A percentile compares a stretch with the other conserved stretches of the same genome.
phyloP scores from a whole-genome alignment of 2,329 filamentous ascomycete genomes.

The Zasmidium cellare region DNA sequence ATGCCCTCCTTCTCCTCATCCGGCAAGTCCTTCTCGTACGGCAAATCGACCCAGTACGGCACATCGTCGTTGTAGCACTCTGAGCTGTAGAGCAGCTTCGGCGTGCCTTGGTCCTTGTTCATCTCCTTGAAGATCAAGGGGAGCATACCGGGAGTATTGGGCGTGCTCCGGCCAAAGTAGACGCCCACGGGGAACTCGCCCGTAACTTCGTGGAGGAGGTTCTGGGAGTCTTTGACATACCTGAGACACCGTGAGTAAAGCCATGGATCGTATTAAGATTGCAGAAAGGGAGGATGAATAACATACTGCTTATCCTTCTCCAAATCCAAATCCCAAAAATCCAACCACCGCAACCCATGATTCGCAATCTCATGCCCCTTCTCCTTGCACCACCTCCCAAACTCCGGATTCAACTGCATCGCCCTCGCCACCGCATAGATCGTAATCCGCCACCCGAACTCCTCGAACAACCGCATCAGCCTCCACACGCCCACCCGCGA shows the following conservation, averaged over 20 bases:
- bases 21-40: slow-evolving; percentile 44
- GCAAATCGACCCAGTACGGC: slow-evolving; percentile 58
- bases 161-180: slow-evolving; percentile 51
- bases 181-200: slow-evolving; percentile 51
- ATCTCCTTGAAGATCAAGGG: slow-evolving; percentile 55
- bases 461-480: slow-evolving; percentile 43
- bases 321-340: slow-evolving; percentile 42
- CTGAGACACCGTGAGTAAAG: not conserved
- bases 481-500: slow-evolving; percentile 41
- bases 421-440: slow-evolving; percentile 44
- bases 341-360: slow-evolving; percentile 47
- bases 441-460: slow-evolving; percentile 46
- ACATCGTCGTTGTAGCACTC: slow-evolving; percentile 58
- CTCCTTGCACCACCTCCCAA: slow-evolving; percentile 41
- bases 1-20: slow-evolving; percentile 39
- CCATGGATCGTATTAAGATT: not conserved
- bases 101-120: slow-evolving; percentile 37
- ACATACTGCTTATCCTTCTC: slow-evolving; percentile 50
- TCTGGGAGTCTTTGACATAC: slow-evolving; percentile 44
- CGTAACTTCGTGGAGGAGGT: slow-evolving; percentile 41
- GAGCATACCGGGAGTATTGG: slow-evolving; percentile 48
- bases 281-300: not conserved
- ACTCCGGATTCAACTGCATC: slow-evolving; percentile 43
- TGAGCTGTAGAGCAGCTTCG: slow-evolving; percentile 49
- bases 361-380: slow-evolving; percentile 44